Evolutionary conservation across 441 rosid genomes (phyloP).

Genomic region (Adansonia rubrostipa): DNA sequence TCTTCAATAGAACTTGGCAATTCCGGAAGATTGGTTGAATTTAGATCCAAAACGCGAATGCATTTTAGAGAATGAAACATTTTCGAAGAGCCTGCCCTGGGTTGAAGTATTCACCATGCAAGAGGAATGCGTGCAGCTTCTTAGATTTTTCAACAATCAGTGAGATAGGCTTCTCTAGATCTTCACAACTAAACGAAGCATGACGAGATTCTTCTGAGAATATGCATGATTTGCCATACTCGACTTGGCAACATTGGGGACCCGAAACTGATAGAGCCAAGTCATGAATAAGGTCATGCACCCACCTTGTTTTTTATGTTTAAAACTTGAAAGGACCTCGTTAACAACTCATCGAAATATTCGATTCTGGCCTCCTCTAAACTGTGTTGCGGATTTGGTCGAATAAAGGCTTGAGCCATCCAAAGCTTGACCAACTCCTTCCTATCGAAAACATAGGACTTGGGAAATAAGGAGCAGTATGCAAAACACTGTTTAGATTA

Average conservation of each 20-base stretch:
- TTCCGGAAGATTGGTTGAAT: conserved; percentile 23
- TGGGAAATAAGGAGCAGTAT: conserved; percentile 38
- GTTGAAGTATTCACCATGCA: conserved; percentile 23
- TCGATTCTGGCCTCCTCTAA: conserved; percentile 23
- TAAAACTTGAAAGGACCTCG: conserved; percentile 23
- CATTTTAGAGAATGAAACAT: conserved; percentile 27
- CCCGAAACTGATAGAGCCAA: conserved; percentile 13
- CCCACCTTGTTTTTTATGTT: background rate
- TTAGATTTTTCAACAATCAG: conserved; percentile 22
- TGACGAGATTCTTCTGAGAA: conserved; percentile 29
- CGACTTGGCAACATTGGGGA: conserved; percentile 20
- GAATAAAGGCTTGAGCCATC: conserved; percentile 39
- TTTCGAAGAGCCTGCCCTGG: background rate
- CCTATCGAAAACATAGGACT: conserved; percentile 17
- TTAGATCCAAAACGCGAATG: conserved; percentile 41
- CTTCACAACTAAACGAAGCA: conserved; percentile 33
- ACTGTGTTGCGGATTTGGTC: background rate
- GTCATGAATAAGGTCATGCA: conserved; percentile 24
- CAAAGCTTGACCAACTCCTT: conserved; percentile 32
- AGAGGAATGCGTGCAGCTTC: conserved; percentile 37
- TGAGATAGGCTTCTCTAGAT: conserved; percentile 33
- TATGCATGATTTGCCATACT: conserved; percentile 9
- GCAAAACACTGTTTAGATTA: conserved; percentile 34
- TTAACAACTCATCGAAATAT: conserved; percentile 30
- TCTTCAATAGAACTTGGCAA: conserved; percentile 41